A percentile compares a stretch with the other conserved stretches of the same genome.
These are phyloP conservation scores for Omphalea diandra DNA, from an alignment of 441 rosid genomes.

Conservation along the genomic window DNA sequence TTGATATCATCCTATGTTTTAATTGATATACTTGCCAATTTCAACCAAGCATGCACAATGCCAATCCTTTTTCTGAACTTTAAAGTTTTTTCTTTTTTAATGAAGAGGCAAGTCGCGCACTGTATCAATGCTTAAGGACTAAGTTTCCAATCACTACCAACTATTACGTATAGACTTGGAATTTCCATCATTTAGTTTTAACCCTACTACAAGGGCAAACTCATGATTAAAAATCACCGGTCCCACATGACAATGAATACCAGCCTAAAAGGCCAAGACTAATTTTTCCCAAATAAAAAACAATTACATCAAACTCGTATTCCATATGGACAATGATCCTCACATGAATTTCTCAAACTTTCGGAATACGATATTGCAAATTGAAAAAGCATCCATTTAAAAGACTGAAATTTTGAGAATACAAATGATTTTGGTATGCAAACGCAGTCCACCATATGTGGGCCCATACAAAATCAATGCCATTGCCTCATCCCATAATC, in stretches of 20 bases:
- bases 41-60: too few species aligned
- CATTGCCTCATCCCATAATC: too few species aligned
- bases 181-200: slow-evolving; percentile 2
- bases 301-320: background rate
- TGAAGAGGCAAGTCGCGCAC: too few species aligned
- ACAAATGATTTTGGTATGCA: too few species aligned
- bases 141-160: slow-evolving; percentile 7
- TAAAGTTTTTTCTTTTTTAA: too few species aligned
- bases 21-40: background rate
- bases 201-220: background rate
- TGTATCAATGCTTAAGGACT: slow-evolving; percentile 10
- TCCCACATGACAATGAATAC: slow-evolving; percentile 21
- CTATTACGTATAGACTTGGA: background rate
- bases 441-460: too few species aligned
- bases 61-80: too few species aligned
- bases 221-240: background rate
- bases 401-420: too few species aligned
- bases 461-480: too few species aligned
- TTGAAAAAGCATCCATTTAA: too few species aligned
- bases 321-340: slow-evolving; percentile 5
- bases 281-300: background rate
- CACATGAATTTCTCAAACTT: too few species aligned
- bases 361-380: too few species aligned
- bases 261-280: background rate
- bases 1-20: background rate